Base-by-base conservation (phyloP, 305 asterid genomes). In the Ajuga reptans region DNA sequence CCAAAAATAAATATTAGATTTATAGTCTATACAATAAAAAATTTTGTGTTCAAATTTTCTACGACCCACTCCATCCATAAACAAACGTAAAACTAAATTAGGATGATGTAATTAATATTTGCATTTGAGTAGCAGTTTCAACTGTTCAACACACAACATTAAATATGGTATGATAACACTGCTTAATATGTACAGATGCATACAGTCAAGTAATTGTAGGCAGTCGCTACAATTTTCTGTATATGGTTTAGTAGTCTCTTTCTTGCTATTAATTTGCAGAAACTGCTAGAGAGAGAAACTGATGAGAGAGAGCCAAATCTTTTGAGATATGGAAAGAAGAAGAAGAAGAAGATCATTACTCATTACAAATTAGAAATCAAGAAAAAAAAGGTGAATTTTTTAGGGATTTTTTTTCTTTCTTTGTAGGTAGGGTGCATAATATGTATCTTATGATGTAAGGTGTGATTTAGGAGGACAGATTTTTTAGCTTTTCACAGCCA, bases 181-280 rank as follows among this genome's bases (percentile, higher is more conserved):
- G 29, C 49, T 72, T 41, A 53, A 39, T 39, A 64, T 64, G 39
- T 64, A 15, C 37, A 60, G 9, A 64, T 71, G 62, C 47, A 71
- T 71, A 61, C 68, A 71, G 64, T 54, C 18, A 43, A 63, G 74
- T 54, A 68, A 72, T 15, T 66, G 74, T 47, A 46, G 71, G 63
- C 76, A 45, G 75, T 55, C 60, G 73, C 53, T 79, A 72, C 74
- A 71, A 51, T 72, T 84, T 82, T 55, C 83, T 74, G 27, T 15
- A 63, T 72, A 69, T 78, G 78, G 88, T 69, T 74, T 77, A 67
- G 31, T 39, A 27, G 81, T 78, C 90, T 67, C 84, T 85, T 79
- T 79, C 79, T 51, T 54, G 67, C 62, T 16, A 82, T 80, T 80
- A 73, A 80, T 76, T 72, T 79, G 66, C 58, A 42, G 74, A 78